Evolutionary conservation across 805 yeast species (phyloP).

Genomic region (Candida gorgasii): DNA sequence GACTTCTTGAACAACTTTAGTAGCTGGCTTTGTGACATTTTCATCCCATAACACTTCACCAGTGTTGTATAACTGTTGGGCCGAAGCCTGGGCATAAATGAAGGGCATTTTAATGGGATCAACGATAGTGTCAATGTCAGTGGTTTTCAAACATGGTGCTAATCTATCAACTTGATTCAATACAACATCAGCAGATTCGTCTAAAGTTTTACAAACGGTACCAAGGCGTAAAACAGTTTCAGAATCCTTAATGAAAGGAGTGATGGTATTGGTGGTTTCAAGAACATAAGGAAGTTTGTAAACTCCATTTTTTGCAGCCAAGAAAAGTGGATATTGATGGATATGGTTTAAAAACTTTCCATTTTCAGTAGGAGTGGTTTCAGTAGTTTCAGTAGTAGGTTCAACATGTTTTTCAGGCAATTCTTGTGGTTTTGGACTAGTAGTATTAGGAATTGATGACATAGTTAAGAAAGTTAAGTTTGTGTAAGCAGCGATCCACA

Average conservation of each 20-base stretch:
- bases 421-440: not conserved
- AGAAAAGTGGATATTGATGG: conserved; percentile 16
- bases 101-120: conserved; percentile 55
- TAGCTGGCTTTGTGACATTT: conserved; percentile 47
- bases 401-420: too few species aligned
- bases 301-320: conserved; percentile 10
- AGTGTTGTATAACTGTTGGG: conserved; percentile 11
- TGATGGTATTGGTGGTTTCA: conserved; percentile 2
- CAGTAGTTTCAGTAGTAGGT: not conserved
- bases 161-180: conserved; percentile 56
- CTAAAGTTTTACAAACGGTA: conserved; percentile 53
- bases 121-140: conserved; percentile 50
- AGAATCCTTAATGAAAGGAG: conserved; percentile 6
- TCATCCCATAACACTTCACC: conserved; percentile 15
- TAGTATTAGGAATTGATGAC: not conserved
- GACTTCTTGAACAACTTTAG: conserved; percentile 45
- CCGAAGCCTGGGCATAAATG: conserved; percentile 28
- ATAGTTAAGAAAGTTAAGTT: conserved; percentile 4
- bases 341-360: conserved; percentile 14
- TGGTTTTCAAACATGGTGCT: conserved; percentile 60
- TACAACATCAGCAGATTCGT: conserved; percentile 50
- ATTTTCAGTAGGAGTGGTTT: not conserved
- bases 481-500: conserved; percentile 1
- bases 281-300: conserved; percentile 10
- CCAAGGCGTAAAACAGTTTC: conserved; percentile 3